Conservation (phyloP, 2,329 filamentous ascomycete genomes). For the Sporothrix pseudoabietina region DNA sequence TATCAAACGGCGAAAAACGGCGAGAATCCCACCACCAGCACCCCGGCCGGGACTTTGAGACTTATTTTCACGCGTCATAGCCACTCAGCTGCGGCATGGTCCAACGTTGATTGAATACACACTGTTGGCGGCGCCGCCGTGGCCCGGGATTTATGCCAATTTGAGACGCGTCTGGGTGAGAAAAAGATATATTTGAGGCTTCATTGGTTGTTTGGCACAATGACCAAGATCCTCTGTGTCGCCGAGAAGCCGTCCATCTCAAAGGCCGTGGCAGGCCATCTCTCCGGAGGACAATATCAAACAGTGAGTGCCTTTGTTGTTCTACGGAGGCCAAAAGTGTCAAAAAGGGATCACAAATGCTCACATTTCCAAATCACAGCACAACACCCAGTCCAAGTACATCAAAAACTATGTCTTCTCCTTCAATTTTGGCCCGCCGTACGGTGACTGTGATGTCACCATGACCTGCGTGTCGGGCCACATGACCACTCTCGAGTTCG, state of each 20-base stretch:
- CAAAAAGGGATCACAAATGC: not conserved
- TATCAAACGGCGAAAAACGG: conserved; percentile 7
- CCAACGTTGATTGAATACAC: not conserved
- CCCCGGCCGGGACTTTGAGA: not conserved
- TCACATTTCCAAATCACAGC: conserved; percentile 54
- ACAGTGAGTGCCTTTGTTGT: conserved; percentile 57
- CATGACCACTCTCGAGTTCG: conserved; percentile 79
- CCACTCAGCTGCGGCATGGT: not conserved
- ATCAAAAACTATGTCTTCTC: conserved; percentile 94
- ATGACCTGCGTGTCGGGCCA: conserved; percentile 96
- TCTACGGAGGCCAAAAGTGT: not conserved
- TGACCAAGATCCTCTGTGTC: conserved; percentile 59
- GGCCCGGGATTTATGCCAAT: not conserved
- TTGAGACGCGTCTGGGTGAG: conserved; percentile 15
- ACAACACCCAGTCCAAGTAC: conserved; percentile 69
- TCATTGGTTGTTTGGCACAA: conserved; percentile 36
- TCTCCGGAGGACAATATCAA: conserved; percentile 73
- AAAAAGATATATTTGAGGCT: not conserved
- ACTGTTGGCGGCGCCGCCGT: conserved; percentile 11
- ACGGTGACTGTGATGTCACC: conserved; percentile 80
- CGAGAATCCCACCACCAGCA: not conserved
- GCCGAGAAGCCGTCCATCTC: conserved; percentile 85
- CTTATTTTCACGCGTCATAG: conserved; percentile 28
- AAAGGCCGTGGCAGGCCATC: conserved; percentile 87
- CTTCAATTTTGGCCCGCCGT: conserved; percentile 79